Base-by-base conservation (phyloP, 2,329 filamentous ascomycete species). In the Orbilia blumenaviensis region DNA sequence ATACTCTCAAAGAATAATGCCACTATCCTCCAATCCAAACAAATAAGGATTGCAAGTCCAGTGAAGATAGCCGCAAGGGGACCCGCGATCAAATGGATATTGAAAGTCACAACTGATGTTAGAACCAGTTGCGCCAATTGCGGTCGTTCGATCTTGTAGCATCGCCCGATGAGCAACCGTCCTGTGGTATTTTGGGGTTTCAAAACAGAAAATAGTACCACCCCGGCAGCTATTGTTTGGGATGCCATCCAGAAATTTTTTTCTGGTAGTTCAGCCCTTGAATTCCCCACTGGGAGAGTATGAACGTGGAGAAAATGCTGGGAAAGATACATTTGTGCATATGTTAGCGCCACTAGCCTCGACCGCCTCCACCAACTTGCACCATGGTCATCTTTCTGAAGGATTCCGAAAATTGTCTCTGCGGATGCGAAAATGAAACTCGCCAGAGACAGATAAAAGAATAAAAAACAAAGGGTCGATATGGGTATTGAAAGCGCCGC, bases 191-290 rank as follows among this genome's bases (percentile, higher is more conserved):
- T 56, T 14, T 41, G 62, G 0, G 18, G 4, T 10, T 62, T 63
- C 9, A 64, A 16, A 0, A 60, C 21, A 1, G 71, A 75, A 8
- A 68, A 67, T 27, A 75, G 25, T 7, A 68, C 41, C 8, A 75
- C 63, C 0, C 54, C 71, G 18, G 63, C 48, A 14, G 63, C 63
- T 23, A 75, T 67, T 1, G 63, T 75, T 42, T 75, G 71, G 5
- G 71, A 75, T 12, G 71, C 71, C 71, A 75, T 75, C 71, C 71
- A 75, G 16, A 75, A 75, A 25, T 21, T 60, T 23, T 68, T 75
- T 23, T 75, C 71, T 0, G 63, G 56, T 29, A 60, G 29, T 2
- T 58, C 63, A 36, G 36, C 38, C 12, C 63, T 63, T 4, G 63
- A 8, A 16, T 75, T 75, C 4, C 41, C 48, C n/a, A 56, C 56